phyloP scores from a whole-genome alignment of 1,284 basidiomycete genomes.

The Ustilago xerochloae region DNA sequence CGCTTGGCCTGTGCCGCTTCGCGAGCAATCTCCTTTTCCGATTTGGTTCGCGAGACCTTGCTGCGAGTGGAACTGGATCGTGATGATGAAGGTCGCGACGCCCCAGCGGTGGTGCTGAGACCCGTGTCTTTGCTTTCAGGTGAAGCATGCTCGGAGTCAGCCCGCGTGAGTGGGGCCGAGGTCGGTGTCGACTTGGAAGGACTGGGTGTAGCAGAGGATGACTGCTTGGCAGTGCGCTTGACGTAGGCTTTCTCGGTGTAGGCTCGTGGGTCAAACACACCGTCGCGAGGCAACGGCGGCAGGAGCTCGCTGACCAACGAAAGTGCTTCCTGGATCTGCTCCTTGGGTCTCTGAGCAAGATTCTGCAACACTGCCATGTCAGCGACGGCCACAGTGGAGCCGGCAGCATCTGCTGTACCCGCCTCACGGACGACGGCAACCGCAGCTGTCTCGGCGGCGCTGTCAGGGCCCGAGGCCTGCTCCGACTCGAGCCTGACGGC shows the following conservation, averaged over 20 bases:
- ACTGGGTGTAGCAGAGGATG: not conserved
- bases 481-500: constrained; percentile 42
- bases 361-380: constrained; percentile 99
- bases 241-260: constrained; percentile 87
- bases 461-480: constrained; percentile 24
- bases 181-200: not conserved
- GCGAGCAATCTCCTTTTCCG: constrained; percentile 51
- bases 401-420: constrained; percentile 10
- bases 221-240: constrained; percentile 31
- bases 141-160: not conserved
- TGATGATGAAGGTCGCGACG: constrained; percentile 14
- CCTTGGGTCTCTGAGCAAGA: constrained; percentile 92
- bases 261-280: constrained; percentile 88
- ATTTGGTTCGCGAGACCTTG: constrained; percentile 31
- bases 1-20: constrained; percentile 56
- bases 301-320: constrained; percentile 61
- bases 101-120: not conserved
- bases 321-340: constrained; percentile 70
- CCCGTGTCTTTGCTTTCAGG: not conserved
- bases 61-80: constrained; percentile 21
- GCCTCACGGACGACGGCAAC: constrained; percentile 42
- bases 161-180: not conserved
- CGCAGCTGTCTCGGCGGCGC: constrained; percentile 43
- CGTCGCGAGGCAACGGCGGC: constrained; percentile 74
- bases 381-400: constrained; percentile 54